A percentile compares a stretch with the other conserved stretches of the same genome.
phyloP scores from a whole-genome alignment of 208 protist genomes.

The Trypanosoma caninum region DNA sequence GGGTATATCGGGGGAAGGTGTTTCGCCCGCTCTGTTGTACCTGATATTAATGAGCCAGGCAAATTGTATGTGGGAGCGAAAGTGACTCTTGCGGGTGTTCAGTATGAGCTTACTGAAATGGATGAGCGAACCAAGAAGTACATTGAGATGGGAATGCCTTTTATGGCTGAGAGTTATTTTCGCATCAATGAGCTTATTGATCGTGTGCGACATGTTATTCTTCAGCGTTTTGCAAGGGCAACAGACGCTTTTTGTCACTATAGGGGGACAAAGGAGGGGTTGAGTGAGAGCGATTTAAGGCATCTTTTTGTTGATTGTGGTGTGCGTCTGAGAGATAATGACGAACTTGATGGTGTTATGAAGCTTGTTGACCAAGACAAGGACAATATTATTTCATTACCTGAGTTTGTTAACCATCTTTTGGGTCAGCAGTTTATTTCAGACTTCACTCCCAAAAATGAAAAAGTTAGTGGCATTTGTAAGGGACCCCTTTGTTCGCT shows the following conservation, averaged over 20 bases:
- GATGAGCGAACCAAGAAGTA: slow-evolving; percentile 70
- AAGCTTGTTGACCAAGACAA: slow-evolving; percentile 65
- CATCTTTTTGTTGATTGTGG: slow-evolving; percentile 59
- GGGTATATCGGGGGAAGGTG: slow-evolving; percentile 93
- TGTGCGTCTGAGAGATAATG: slow-evolving; percentile 33
- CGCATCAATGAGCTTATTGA: slow-evolving; percentile 56
- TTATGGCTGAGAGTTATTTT: slow-evolving; percentile 75
- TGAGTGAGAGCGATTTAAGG: slow-evolving; percentile 53
- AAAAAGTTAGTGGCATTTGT: slow-evolving; percentile 15
- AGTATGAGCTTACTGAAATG: slow-evolving; percentile 71
- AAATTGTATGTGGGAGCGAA: slow-evolving; percentile 73
- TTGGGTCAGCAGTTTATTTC: slow-evolving; percentile 79
- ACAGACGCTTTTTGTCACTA: slow-evolving; percentile 84
- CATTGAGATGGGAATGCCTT: slow-evolving; percentile 67
- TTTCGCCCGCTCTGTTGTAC: slow-evolving; percentile 78
- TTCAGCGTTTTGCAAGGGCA: slow-evolving; percentile 57
- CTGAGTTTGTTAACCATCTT: slow-evolving; percentile 81
- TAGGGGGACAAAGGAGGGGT: slow-evolving; percentile 48
- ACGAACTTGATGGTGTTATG: slow-evolving; percentile 60
- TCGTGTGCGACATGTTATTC: slow-evolving; percentile 51
- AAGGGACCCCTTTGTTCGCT: slow-evolving; percentile 32
- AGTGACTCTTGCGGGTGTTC: slow-evolving; percentile 52
- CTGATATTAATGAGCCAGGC: slow-evolving; percentile 47
- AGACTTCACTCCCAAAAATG: slow-evolving; percentile 49
- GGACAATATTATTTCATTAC: slow-evolving; percentile 70